Evolutionary conservation across 768 basidiomycete genomes (phyloP), one percentile per base, ranked within the genome.

Genomic region (Paxillus ammoniavirescens): DNA sequence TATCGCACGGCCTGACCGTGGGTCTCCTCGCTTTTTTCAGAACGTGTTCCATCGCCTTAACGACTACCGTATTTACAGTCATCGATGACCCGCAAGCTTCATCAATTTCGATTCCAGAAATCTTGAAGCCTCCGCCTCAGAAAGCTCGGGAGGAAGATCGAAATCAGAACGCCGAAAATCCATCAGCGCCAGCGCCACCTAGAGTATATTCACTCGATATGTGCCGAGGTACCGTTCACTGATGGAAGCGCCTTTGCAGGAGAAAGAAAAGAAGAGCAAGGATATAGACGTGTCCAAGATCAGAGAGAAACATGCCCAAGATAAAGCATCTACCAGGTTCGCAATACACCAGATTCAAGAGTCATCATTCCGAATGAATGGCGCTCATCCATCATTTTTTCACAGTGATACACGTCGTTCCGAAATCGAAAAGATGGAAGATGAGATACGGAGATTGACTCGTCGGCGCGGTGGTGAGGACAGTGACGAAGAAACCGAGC

Each of bases 361-460:
- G 36, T 30, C 17, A 4, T 36, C 5, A 0, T 28, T 2, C 14
- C 14, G 23, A 23, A 31, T 9, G 23, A 23, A 31, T 9, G 13
- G 26, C 17, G 21, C 47, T 64, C 23, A 54, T 31, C 33, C 36
- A 21, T 40, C 54, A 46, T 46, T 18, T 18, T 5, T 28, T 35
- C 43, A 4, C 53, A 93, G 88, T 49, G 77, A 77, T 33, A 71
- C 80, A 10, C 87, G 89, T 18, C 82, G 86, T 63, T 76, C 82
- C 7, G 86, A 93, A 66, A 91, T 97, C 47, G 86, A 85, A 60
- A 86, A 81, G 61, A 91, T 98, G 85, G 92, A 98, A 69, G 84
- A 83, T 7, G 89, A 93, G 42, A 89, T 98, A 51, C 86, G 91
- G 23, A 87, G 82, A 56, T 81, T 96, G 7, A 77, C 82, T 28